Conservation (phyloP, 257 asterid species). For the Cruciata laevipes region DNA sequence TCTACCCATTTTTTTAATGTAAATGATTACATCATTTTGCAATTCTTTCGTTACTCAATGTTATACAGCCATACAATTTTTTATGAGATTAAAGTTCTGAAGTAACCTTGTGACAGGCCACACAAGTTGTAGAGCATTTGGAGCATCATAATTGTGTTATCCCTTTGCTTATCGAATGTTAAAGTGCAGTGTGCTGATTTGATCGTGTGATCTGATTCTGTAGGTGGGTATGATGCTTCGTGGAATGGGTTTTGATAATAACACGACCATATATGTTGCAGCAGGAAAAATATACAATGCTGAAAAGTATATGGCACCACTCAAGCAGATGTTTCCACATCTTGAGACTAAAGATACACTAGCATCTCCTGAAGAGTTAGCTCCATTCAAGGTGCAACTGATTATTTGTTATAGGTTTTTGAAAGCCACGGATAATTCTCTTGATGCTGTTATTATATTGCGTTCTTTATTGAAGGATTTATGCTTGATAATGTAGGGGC, state of each 20-base stretch:
- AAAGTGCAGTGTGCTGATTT: background rate
- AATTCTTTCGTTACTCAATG: background rate
- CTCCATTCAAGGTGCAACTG: constrained; percentile 60
- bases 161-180: constrained; percentile 1
- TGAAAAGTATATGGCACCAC: constrained; percentile 89
- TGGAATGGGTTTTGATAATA: constrained; percentile 97
- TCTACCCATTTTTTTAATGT: background rate
- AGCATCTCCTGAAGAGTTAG: constrained; percentile 69
- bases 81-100: background rate
- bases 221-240: constrained; percentile 99
- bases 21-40: background rate
- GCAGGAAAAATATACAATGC: constrained; percentile 88
- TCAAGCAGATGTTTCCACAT: constrained; percentile 86
- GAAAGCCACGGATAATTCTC: background rate
- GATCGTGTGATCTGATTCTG: constrained; percentile 15
- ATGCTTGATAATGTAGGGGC: constrained; percentile 50
- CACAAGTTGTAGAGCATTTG: background rate
- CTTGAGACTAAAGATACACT: constrained; percentile 76
- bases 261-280: constrained; percentile 77
- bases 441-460: background rate
- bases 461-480: background rate
- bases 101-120: too few species aligned
- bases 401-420: background rate
- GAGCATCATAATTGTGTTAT: background rate
- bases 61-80: background rate